Base-by-base conservation (phyloP, 148 eudicot genomes). In the Polygonum aviculare region DNA sequence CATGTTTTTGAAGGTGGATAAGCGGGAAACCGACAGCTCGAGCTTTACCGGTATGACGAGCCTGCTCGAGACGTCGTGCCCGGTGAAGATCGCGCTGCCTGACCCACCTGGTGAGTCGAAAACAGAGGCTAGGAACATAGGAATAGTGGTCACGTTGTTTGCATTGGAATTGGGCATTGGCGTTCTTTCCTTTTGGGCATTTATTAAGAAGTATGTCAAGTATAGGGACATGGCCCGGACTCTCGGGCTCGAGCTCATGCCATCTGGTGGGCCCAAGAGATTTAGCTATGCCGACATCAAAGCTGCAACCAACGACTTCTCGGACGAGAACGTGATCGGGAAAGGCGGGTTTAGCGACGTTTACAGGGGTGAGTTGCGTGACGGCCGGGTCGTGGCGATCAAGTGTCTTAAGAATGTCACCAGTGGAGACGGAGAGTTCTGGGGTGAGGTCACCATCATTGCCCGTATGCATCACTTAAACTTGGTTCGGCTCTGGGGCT, bases 381-480 rank as follows among this genome's bases (percentile, higher is more conserved):
- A 88, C 74, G 91, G 87, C 9, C 79, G 98, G 54, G 80, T 90
- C 12, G 91, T 93, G 26, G 98, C 94, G 0, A 90, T 93, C 39
- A 93, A 93, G 74, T 84, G 90, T 77, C 73, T 93, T 67, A 93
- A 88, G 78, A 78, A 83, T 67, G 83, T 87, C 5, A 76, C 84
- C 0, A 91, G 94, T 1, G 98, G 96, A 0, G 96, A 91, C 40
- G 80, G 88, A 0, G 96, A 91, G 72, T 93, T 93, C 69, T 91
- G 98, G 96, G 93, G 89, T 0, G 96, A 93, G 84, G 96, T 93
- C 76, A 93, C 96, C 0, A 91, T 88, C 49, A 93, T 93, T 59
- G 96, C 98, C 3, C 87, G 98, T 7, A 93, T 93, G 96, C 98
- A 93, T 79, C 98, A 93, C 77, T 88, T 93, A 22, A 93, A 93